These are phyloP conservation scores for Mangifera indica DNA, from an alignment of 345 rosid genomes.

Conservation along the genomic window DNA sequence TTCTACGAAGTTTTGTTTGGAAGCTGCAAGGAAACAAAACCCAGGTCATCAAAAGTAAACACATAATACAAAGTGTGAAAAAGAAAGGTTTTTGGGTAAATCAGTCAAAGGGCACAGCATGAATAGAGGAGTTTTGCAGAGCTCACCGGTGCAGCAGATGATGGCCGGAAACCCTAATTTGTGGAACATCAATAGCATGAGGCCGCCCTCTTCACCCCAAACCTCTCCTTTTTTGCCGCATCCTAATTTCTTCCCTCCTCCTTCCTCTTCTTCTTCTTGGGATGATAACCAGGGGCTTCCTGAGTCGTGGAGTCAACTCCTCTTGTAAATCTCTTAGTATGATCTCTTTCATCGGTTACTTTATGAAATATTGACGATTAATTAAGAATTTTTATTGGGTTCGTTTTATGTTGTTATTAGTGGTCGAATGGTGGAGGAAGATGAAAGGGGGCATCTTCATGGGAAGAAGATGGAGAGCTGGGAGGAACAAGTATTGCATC, in stretches of 20 bases:
- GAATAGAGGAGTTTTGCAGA: conserved; percentile 74
- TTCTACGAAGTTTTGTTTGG: conserved; percentile 50
- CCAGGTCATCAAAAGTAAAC: conserved; percentile 18
- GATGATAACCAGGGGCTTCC: conserved; percentile 68
- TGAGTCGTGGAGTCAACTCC: conserved; percentile 87
- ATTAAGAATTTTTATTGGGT: conserved; percentile 2
- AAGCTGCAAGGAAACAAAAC: conserved; percentile 28
- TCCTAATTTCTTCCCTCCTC: conserved; percentile 43
- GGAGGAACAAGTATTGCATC: conserved; percentile 63
- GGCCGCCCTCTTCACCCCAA: conserved; percentile 53
- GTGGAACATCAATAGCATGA: conserved; percentile 70
- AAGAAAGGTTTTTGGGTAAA: not conserved
- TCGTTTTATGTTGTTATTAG: conserved; percentile 29
- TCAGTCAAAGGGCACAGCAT: conserved; percentile 23
- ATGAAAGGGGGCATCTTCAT: conserved; percentile 53
- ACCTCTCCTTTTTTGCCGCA: conserved; percentile 36
- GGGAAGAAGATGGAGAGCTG: conserved; percentile 60
- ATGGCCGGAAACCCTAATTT: conserved; percentile 84
- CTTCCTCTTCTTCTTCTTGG: conserved; percentile 53
- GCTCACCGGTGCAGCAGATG: conserved; percentile 79
- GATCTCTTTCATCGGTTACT: not conserved
- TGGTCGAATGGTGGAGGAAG: conserved; percentile 69
- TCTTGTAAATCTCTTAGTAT: conserved; percentile 44
- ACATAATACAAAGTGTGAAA: not conserved
- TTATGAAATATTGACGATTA: not conserved